phyloP scores from a whole-genome alignment of 2,329 filamentous ascomycete species.

The Aspergillus sergii region DNA sequence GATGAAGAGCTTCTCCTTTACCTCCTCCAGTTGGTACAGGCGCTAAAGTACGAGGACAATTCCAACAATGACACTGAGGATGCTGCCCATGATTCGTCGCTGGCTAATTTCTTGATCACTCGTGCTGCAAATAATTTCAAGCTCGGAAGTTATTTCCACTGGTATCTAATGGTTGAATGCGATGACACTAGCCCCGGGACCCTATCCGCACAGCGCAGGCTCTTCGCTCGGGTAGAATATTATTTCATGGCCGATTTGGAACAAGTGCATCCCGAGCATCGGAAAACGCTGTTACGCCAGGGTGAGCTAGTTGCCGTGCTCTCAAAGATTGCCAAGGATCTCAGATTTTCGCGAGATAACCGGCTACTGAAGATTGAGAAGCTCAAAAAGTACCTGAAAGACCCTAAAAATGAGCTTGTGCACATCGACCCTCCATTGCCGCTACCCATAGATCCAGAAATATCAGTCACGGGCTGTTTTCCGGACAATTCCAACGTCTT shows the following conservation, averaged over 20 bases:
- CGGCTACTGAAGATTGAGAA: slow-evolving; percentile 79
- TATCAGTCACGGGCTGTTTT: slow-evolving; percentile 76
- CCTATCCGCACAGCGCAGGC: slow-evolving; percentile 72
- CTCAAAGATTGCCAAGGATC: slow-evolving; percentile 84
- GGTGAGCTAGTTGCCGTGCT: slow-evolving; percentile 86
- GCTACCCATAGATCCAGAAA: slow-evolving; percentile 81
- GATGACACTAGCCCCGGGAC: slow-evolving; percentile 79
- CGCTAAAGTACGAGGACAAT: slow-evolving; percentile 88
- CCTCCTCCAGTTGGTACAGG: slow-evolving; percentile 90
- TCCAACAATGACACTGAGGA: slow-evolving; percentile 64
- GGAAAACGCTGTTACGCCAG: slow-evolving; percentile 79
- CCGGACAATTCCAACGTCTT: slow-evolving; percentile 89
- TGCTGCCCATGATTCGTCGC: slow-evolving; percentile 72
- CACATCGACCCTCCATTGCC: slow-evolving; percentile 83
- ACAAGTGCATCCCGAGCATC: slow-evolving; percentile 70
- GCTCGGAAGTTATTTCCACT: slow-evolving; percentile 92
- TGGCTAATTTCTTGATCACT: slow-evolving; percentile 86
- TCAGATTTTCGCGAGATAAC: slow-evolving; percentile 77
- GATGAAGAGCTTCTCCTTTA: slow-evolving; percentile 91
- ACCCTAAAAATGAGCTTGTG: slow-evolving; percentile 86
- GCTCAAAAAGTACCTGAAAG: slow-evolving; percentile 79
- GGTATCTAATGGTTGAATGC: slow-evolving; percentile 98
- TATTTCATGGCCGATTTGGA: slow-evolving; percentile 93
- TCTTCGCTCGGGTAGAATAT: slow-evolving; percentile 91
- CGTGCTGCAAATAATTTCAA: slow-evolving; percentile 86